Conservation (phyloP, 2,329 filamentous ascomycete genomes). For the Parafenestella ontariensis region DNA sequence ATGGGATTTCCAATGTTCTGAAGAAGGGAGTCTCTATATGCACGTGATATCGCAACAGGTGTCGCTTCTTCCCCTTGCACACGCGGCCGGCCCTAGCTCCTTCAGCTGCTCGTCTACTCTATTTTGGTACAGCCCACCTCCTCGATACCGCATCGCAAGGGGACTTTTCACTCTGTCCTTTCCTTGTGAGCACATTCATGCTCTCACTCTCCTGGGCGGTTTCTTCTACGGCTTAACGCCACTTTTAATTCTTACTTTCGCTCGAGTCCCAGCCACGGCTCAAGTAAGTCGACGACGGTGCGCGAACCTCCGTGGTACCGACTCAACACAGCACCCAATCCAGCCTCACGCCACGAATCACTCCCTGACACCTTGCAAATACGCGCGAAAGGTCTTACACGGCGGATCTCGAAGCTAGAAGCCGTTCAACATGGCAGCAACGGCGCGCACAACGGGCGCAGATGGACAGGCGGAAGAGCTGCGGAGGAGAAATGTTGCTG, state of each 20-base stretch:
- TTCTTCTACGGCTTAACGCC: conserved; percentile 19
- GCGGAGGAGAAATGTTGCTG: conserved; percentile 54
- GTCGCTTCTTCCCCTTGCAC: conserved; percentile 21
- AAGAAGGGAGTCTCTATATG: not conserved
- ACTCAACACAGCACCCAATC: conserved; percentile 20
- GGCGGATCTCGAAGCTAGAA: not conserved
- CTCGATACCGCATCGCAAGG: conserved; percentile 30
- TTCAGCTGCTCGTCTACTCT: conserved; percentile 30
- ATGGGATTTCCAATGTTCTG: too few species aligned
- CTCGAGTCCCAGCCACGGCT: not conserved
- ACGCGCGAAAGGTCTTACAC: conserved; percentile 1
- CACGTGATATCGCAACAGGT: conserved; percentile 21
- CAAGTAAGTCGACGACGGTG: conserved; percentile 1
- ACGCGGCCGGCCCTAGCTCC: conserved; percentile 18
- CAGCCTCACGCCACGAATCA: conserved; percentile 22
- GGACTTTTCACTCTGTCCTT: conserved; percentile 23
- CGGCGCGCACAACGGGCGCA: conserved; percentile 49
- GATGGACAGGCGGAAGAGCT: conserved; percentile 53
- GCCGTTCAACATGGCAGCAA: conserved; percentile 34
- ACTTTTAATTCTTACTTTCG: conserved; percentile 20
- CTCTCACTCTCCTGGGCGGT: conserved; percentile 13
- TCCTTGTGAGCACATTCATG: conserved; percentile 18
- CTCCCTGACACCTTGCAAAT: conserved; percentile 7
- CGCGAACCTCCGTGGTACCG: conserved; percentile 17
- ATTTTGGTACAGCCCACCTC: conserved; percentile 36